Evolutionary conservation across 768 basidiomycete species (phyloP), one percentile per base, ranked within the genome.

Genomic region (Boletellus ananas): DNA sequence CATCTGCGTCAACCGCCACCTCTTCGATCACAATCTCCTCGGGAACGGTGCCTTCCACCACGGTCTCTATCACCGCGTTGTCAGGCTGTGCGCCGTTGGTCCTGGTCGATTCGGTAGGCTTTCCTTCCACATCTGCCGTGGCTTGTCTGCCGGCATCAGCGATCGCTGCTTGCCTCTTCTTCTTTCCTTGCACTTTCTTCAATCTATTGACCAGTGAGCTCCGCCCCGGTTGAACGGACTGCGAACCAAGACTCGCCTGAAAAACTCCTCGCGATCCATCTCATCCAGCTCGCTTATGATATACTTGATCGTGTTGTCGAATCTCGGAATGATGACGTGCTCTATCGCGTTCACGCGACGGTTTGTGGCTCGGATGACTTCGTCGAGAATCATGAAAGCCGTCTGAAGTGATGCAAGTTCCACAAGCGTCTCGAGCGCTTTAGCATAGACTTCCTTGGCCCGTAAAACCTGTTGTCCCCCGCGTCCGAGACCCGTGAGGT

Each of bases 321-420:
- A 73, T 38, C 87, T 80, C 16, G 96, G 96, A 50, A 99, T 97
- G 59, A 99, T 77, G 57, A 99, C 85, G 66, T 99, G 93, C 61
- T 99, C 96, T 57, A 99, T 95, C 3, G 96, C 96, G 63, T 99
- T 99, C 35, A 99, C 96, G 55, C 96, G 85, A 45, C 96, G 89
- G 69, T 98, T 99, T 34, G 96, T 98, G n/a, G 94, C 93, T 41
- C 92, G 89, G 63, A 99, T 99, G 52, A 98, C 96, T 71, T 98
- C 96, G 70, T 99, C 96, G 34, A 99, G 81, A 58, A 98, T 97
- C 50, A 87, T 95, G 74, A 99, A 99, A 5, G 96, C 96, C 0
- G 96, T 98, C 73, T 98, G 89, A 36, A 99, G 74, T 12, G 93
- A 95, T 1, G 96, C 96, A 33, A 99, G 81, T 69, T 99, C 95